Conservation (phyloP, 2,329 filamentous ascomycete genomes). For the Monilinia fructigena region DNA sequence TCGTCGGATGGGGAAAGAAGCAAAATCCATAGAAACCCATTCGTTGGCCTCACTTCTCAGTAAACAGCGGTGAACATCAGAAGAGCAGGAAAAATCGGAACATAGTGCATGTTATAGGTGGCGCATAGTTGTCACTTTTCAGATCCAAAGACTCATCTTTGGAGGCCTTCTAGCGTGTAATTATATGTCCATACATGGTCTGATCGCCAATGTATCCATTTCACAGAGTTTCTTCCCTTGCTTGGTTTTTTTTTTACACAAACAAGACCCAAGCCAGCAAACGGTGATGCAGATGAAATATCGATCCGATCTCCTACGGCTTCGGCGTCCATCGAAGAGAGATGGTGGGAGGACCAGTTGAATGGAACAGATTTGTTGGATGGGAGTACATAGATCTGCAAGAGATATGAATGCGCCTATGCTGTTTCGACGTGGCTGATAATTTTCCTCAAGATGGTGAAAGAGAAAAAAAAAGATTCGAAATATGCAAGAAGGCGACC, state of each 20-base stretch:
- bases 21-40: slow-evolving; percentile 5
- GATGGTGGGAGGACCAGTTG: slow-evolving; percentile 16
- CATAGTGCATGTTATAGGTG: slow-evolving; percentile 23
- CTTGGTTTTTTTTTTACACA: slow-evolving; percentile 20
- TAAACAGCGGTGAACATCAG: slow-evolving; percentile 35
- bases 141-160: slow-evolving; percentile 6
- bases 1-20: slow-evolving; percentile 19
- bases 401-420: slow-evolving; percentile 10
- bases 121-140: slow-evolving; percentile 30
- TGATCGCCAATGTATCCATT: slow-evolving; percentile 8
- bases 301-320: slow-evolving; percentile 27
- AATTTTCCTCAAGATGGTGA: slow-evolving; percentile 17
- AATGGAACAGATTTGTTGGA: slow-evolving; percentile 27
- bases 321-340: slow-evolving; percentile 17
- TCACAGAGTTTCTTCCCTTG: slow-evolving; percentile 11
- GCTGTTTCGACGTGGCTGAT: slow-evolving; percentile 23
- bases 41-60: slow-evolving; percentile 13
- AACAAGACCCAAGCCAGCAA: slow-evolving; percentile 18
- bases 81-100: background rate
- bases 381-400: slow-evolving; percentile 26
- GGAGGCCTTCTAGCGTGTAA: slow-evolving; percentile 8
- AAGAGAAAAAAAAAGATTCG: background rate
- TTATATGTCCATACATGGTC: slow-evolving; percentile 11
- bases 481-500: slow-evolving; percentile 30
- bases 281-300: slow-evolving; percentile 31